Percentiles rank a stretch among this genome's conserved stretches.
Evolutionary conservation across 129 eudicot species (phyloP).

Genomic region (Flaveria bidentis): DNA sequence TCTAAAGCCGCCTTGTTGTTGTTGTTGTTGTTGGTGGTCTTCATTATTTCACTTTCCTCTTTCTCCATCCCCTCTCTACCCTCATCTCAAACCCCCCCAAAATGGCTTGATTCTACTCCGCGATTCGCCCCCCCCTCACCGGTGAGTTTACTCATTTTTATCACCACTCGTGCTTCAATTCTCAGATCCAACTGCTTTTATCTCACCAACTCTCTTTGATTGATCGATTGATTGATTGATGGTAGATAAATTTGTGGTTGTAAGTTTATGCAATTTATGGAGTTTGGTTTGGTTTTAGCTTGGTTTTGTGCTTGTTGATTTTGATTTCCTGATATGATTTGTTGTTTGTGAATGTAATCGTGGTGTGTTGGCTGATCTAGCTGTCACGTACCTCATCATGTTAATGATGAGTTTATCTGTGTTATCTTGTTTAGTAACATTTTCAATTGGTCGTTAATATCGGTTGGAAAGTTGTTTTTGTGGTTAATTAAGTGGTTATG

Average conservation of each 20-base stretch:
- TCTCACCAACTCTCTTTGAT: neutral
- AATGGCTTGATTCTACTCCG: constrained; percentile 28
- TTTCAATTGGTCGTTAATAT: neutral
- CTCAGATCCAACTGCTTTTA: constrained; percentile 23
- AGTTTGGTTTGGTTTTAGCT: constrained; percentile 17
- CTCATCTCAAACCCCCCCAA: constrained; percentile 9
- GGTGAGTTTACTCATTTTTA: constrained; percentile 23
- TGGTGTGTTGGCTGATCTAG: constrained; percentile 22
- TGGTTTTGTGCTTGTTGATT: neutral
- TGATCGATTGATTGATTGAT: neutral
- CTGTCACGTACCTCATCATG: constrained; percentile 3
- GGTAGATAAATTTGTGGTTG: neutral
- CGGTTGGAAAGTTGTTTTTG: neutral
- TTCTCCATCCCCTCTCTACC: constrained; percentile 34
- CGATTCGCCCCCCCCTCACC: constrained; percentile 35
- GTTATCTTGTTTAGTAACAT: neutral
- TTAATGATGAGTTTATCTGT: neutral
- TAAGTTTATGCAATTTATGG: neutral
- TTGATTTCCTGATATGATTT: constrained; percentile 6
- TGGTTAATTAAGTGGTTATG: constrained; percentile 21
- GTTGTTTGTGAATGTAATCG: constrained; percentile 15
- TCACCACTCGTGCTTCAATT: neutral
- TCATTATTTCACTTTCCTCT: constrained; percentile 33
- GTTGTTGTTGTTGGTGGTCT: constrained; percentile 1
- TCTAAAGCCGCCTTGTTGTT: constrained; percentile 23